Conservation (phyloP, 2,329 filamentous ascomycete genomes). For the Drechslerella dactyloides region DNA sequence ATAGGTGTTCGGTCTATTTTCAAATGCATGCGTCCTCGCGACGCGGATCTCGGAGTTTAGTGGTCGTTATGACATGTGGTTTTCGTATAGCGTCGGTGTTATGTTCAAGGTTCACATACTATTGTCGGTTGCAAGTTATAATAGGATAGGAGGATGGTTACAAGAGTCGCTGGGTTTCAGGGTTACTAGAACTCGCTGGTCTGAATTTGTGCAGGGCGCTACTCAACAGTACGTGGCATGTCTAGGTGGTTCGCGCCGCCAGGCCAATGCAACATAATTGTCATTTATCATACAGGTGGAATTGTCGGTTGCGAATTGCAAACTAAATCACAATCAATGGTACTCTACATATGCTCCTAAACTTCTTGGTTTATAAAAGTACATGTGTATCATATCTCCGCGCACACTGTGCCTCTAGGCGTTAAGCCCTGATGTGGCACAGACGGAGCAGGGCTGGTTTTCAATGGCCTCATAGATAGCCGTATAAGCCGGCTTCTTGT, state of each 20-base stretch:
- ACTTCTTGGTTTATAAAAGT: too few species aligned
- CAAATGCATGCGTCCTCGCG: neutral
- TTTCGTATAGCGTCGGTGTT: constrained; percentile 1
- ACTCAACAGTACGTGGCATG: too few species aligned
- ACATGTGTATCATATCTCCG: neutral
- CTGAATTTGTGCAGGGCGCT: too few species aligned
- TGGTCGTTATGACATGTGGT: neutral
- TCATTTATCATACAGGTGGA: neutral
- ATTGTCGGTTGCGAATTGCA: neutral
- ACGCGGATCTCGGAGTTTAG: constrained; percentile 16
- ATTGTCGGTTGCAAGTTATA: neutral
- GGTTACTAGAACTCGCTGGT: too few species aligned
- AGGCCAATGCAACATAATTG: too few species aligned
- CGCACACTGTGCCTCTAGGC: constrained; percentile 2
- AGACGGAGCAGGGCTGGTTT: constrained; percentile 29
- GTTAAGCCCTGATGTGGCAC: constrained; percentile 26
- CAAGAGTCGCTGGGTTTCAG: too few species aligned
- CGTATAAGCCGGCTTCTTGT: constrained; percentile 60
- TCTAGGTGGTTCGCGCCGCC: too few species aligned
- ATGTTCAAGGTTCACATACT: neutral
- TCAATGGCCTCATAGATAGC: constrained; percentile 56
- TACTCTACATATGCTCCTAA: neutral
- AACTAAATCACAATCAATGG: neutral
- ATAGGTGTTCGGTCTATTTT: neutral
- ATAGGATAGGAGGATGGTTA: neutral